A percentile compares a stretch with the other conserved stretches of the same genome.
phyloP scores from a whole-genome alignment of 306 rosid species.

The Glycine tomentella region DNA sequence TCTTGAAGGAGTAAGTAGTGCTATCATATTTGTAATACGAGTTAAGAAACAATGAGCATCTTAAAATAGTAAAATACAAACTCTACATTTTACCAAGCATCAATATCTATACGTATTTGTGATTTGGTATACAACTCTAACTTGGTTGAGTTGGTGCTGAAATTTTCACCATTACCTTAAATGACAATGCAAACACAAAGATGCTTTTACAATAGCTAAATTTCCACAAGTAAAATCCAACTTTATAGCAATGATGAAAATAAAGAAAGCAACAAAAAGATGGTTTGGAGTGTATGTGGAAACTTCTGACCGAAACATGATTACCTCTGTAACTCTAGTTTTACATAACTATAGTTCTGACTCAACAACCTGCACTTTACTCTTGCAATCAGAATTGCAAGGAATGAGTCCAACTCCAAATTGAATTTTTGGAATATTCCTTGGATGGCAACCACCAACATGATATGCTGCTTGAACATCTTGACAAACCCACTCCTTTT shows the following conservation, averaged over 20 bases:
- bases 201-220: neutral
- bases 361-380: slow-evolving; percentile 67
- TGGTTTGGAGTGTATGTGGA: neutral
- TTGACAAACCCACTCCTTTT: no score
- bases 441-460: no score
- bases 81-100: neutral
- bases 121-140: neutral
- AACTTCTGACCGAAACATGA: slow-evolving; percentile 24
- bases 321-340: slow-evolving; percentile 79
- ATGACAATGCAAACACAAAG: neutral
- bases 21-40: slow-evolving; percentile 4
- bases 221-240: slow-evolving; percentile 26
- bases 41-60: neutral
- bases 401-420: slow-evolving; percentile 84
- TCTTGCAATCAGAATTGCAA: slow-evolving; percentile 80
- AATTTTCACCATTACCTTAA: neutral
- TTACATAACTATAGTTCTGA: slow-evolving; percentile 82
- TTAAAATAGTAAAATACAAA: neutral
- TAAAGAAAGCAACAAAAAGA: slow-evolving; percentile 10
- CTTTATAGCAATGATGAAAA: slow-evolving; percentile 10
- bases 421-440: slow-evolving; percentile 73
- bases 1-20: neutral
- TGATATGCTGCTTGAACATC: no score
- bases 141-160: slow-evolving; percentile 2
- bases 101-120: slow-evolving; percentile 1